Conservation (phyloP, 2,329 filamentous ascomycete genomes). For the Trichoderma pleuroti region DNA sequence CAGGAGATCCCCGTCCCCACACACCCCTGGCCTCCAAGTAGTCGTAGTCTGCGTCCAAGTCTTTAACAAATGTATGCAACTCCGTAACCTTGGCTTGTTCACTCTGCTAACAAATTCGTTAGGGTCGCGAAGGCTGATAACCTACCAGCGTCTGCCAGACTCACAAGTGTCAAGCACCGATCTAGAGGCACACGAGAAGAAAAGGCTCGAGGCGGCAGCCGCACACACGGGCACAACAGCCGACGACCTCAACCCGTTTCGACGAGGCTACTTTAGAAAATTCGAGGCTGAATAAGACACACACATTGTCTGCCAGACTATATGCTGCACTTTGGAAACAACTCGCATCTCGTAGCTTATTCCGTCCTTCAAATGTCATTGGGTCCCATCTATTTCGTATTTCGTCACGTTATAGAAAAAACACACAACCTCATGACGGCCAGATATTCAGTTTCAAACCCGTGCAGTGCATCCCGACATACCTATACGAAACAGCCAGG, state of each 20-base stretch:
- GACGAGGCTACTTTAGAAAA: conserved; percentile 55
- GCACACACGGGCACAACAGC: conserved; percentile 46
- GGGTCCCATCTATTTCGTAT: conserved; percentile 8
- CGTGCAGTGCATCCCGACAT: conserved; percentile 11
- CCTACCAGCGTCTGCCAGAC: conserved; percentile 71
- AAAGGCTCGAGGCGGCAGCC: conserved; percentile 26
- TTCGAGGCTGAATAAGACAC: conserved; percentile 39
- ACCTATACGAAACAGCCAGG: conserved; percentile 15
- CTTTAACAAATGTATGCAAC: conserved; percentile 76
- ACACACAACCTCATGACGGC: not conserved
- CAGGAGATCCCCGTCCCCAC: conserved; percentile 72
- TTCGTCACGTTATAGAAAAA: conserved; percentile 6
- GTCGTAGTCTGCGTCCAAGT: conserved; percentile 75
- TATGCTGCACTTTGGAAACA: not conserved
- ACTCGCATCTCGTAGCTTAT: not conserved
- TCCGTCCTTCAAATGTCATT: not conserved
- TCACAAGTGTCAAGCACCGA: conserved; percentile 47
- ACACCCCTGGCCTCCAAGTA: conserved; percentile 70
- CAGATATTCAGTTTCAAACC: conserved; percentile 10
- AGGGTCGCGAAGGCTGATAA: conserved; percentile 88
- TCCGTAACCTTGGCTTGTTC: not conserved
- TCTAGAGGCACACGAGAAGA: conserved; percentile 36
- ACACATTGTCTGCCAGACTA: not conserved
- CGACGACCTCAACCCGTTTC: conserved; percentile 59
- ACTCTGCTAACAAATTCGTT: conserved; percentile 18